Percentiles rank a stretch among this genome's conserved stretches.
Conservation (phyloP, 441 rosid species). For the Aleurites moluccanus region DNA sequence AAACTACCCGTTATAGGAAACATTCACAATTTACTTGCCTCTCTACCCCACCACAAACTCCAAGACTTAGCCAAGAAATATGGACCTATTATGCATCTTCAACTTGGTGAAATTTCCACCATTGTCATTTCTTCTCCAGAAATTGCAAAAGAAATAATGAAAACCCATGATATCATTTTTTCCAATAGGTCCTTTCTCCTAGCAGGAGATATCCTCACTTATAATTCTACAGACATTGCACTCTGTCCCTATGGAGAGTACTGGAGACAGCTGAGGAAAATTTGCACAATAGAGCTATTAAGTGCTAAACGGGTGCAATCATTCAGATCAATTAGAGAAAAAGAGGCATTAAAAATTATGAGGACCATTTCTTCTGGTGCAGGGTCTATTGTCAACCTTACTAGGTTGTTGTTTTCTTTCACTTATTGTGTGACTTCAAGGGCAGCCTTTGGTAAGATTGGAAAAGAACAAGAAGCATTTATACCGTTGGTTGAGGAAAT, state of each 20-base stretch:
- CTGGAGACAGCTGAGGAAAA: slow-evolving; percentile 32
- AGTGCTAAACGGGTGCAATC: slow-evolving; percentile 23
- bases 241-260: slow-evolving; percentile 26
- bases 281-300: slow-evolving; percentile 24
- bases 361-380: slow-evolving; percentile 13
- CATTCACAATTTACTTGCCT: slow-evolving; percentile 23
- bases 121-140: slow-evolving; percentile 28
- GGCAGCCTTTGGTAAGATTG: slow-evolving; percentile 30
- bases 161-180: slow-evolving; percentile 26
- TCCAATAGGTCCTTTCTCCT: slow-evolving; percentile 19
- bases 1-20: slow-evolving; percentile 36
- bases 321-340: slow-evolving; percentile 26
- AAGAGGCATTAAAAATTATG: slow-evolving; percentile 16
- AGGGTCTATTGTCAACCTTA: slow-evolving; percentile 14
- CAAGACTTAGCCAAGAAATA: slow-evolving; percentile 20
- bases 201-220: background rate
- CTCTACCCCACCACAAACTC: slow-evolving; percentile 26
- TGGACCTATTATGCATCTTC: slow-evolving; percentile 32
- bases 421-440: slow-evolving; percentile 19
- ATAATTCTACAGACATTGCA: slow-evolving; percentile 17
- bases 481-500: slow-evolving; percentile 13
- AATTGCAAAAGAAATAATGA: slow-evolving; percentile 25
- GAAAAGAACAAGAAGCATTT: slow-evolving; percentile 20
- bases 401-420: background rate
- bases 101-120: slow-evolving; percentile 28